A percentile compares a stretch with the other conserved stretches of the same genome.
Evolutionary conservation across 1,284 basidiomycete genomes (phyloP).

Genomic region (Marasmius tenuissimus): DNA sequence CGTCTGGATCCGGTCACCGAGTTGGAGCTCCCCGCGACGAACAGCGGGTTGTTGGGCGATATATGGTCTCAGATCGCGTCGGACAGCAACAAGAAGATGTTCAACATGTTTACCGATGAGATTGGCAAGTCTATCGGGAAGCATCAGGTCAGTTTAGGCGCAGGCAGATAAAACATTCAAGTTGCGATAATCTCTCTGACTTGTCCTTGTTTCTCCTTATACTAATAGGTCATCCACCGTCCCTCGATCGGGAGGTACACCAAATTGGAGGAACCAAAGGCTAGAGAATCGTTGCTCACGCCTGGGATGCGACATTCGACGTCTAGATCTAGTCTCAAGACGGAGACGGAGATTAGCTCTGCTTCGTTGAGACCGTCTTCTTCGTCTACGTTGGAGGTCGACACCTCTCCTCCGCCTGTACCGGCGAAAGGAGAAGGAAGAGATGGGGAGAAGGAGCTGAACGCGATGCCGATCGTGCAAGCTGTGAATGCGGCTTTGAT

Average conservation of each 20-base stretch:
- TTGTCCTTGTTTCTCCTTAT: too few species aligned
- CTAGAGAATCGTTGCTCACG: slow-evolving; percentile 83
- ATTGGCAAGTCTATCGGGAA: slow-evolving; percentile 91
- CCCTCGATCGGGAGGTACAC: slow-evolving; percentile 88
- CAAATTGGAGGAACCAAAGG: slow-evolving; percentile 81
- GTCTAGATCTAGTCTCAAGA: slow-evolving; percentile 51
- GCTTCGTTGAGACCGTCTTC: slow-evolving; percentile 32
- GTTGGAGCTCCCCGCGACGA: slow-evolving; percentile 59
- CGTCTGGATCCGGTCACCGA: slow-evolving; percentile 72
- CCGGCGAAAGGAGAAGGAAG: too few species aligned
- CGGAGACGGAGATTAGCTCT: slow-evolving; percentile 21
- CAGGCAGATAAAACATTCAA: background rate
- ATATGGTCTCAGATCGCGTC: slow-evolving; percentile 87
- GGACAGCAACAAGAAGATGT: slow-evolving; percentile 84
- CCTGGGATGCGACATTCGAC: slow-evolving; percentile 61
- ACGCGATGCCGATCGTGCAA: slow-evolving; percentile 63
- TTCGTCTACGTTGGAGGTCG: slow-evolving; percentile 39
- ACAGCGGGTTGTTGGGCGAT: slow-evolving; percentile 74
- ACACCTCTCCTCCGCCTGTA: slow-evolving; percentile 31
- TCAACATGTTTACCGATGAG: slow-evolving; percentile 88
- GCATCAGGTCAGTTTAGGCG: slow-evolving; percentile 61
- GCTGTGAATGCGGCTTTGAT: slow-evolving; percentile 83
- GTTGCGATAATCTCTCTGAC: background rate
- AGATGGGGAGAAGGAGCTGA: slow-evolving; percentile 34
- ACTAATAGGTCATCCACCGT: slow-evolving; percentile 73